These are phyloP conservation scores for Neurospora sp. DNA, from an alignment of 495 filamentous ascomycete species.

Conservation along the genomic window DNA sequence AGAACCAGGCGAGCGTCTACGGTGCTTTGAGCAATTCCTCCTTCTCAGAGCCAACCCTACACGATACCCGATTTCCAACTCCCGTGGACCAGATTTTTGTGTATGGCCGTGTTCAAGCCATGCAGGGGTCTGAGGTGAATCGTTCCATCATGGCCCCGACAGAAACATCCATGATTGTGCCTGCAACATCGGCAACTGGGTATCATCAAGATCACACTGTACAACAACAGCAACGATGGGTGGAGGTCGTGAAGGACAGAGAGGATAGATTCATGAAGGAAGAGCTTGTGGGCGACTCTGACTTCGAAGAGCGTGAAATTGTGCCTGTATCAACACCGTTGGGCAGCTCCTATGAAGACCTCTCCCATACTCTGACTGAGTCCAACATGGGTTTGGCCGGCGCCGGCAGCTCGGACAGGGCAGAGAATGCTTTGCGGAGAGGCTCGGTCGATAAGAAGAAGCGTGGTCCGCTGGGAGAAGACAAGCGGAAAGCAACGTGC, in stretches of 20 bases:
- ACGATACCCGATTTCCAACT: background rate
- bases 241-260: background rate
- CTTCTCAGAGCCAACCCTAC: background rate
- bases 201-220: background rate
- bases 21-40: background rate
- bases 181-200: background rate
- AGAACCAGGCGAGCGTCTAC: background rate
- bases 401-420: background rate
- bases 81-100: background rate
- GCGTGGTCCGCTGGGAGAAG: conserved; percentile 6
- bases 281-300: background rate
- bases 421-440: background rate
- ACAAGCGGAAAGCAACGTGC: conserved; percentile 19
- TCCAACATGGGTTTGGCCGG: background rate
- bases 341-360: background rate
- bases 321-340: background rate
- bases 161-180: background rate
- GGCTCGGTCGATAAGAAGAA: conserved; percentile 5
- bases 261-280: background rate
- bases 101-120: background rate
- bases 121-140: background rate
- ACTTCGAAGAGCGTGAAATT: background rate
- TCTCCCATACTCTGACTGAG: background rate
- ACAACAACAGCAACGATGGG: background rate
- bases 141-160: background rate